Conservation (phyloP, 352 stramenopile genomes). For the Lagenidium giganteum region DNA sequence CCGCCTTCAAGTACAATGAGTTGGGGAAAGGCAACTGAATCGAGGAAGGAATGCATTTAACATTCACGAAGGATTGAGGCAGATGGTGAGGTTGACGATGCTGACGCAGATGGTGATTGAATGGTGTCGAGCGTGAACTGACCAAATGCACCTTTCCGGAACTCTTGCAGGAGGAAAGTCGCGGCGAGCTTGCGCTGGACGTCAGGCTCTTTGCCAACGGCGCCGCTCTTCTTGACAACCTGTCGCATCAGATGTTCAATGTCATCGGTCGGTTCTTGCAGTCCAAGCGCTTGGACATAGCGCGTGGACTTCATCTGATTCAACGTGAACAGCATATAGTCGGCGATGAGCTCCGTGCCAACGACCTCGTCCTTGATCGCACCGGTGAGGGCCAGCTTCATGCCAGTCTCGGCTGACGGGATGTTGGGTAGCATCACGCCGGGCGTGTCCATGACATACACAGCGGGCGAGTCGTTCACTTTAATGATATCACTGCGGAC, state of each 20-base stretch:
- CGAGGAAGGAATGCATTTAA: too few species aligned
- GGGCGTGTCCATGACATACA: slow-evolving; percentile 88
- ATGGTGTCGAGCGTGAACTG: slow-evolving; percentile 82
- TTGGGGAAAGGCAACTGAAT: too few species aligned
- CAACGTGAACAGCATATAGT: slow-evolving; percentile 87
- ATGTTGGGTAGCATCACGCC: slow-evolving; percentile 88
- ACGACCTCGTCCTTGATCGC: slow-evolving; percentile 87
- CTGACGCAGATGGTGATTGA: neutral
- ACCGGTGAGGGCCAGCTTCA: slow-evolving; percentile 80
- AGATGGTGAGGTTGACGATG: neutral
- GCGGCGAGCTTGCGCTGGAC: slow-evolving; percentile 62
- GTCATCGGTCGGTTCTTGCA: slow-evolving; percentile 65
- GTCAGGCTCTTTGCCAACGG: slow-evolving; percentile 72
- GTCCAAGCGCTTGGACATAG: slow-evolving; percentile 72
- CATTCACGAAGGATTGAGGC: too few species aligned
- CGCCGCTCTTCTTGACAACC: slow-evolving; percentile 65
- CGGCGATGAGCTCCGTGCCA: slow-evolving; percentile 79
- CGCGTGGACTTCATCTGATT: slow-evolving; percentile 75
- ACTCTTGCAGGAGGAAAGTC: slow-evolving; percentile 68
- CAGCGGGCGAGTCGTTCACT: slow-evolving; percentile 81
- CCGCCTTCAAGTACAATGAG: too few species aligned
- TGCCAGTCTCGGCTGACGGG: slow-evolving; percentile 63
- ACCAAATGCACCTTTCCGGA: slow-evolving; percentile 68
- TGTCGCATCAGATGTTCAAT: slow-evolving; percentile 60
- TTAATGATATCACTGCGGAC: slow-evolving; percentile 88